Percentiles rank a stretch among this genome's conserved stretches.
Evolutionary conservation across 2,329 filamentous ascomycete genomes (phyloP).

Genomic region (Pestalotiopsis sp.): DNA sequence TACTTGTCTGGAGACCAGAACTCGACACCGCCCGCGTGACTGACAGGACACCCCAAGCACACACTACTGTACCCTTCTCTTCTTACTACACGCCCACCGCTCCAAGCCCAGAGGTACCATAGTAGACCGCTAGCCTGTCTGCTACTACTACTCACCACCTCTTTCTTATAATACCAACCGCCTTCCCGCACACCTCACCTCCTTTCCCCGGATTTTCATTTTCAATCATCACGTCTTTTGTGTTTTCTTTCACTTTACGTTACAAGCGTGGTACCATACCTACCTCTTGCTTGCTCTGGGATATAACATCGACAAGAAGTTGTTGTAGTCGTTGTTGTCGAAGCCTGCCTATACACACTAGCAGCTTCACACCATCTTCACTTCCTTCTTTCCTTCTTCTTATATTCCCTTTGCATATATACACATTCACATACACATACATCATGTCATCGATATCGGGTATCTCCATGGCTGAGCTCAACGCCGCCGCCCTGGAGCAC

Average conservation of each 20-base stretch:
- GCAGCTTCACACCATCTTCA: constrained; percentile 10
- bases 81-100: constrained; percentile 11
- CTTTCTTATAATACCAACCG: constrained; percentile 30
- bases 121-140: constrained; percentile 17
- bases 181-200: constrained; percentile 21
- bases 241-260: neutral
- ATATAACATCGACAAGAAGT: neutral
- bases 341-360: constrained; percentile 13
- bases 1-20: constrained; percentile 24
- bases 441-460: constrained; percentile 50
- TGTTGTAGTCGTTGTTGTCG: neutral
- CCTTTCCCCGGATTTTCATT: constrained; percentile 25
- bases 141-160: constrained; percentile 19
- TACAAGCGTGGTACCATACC: constrained; percentile 11
- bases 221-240: neutral
- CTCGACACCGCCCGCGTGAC: constrained; percentile 32
- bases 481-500: constrained; percentile 75
- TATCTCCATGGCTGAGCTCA: constrained; percentile 58
- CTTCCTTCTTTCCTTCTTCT: neutral
- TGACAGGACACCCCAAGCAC: too few relatives aligned
- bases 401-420: constrained; percentile 19
- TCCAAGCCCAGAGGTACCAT: constrained; percentile 5
- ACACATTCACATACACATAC: constrained; percentile 28
- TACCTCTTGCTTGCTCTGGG: neutral
- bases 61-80: constrained; percentile 14